phyloP scores from a whole-genome alignment of 805 yeast genomes.

The Ogataea pini region DNA sequence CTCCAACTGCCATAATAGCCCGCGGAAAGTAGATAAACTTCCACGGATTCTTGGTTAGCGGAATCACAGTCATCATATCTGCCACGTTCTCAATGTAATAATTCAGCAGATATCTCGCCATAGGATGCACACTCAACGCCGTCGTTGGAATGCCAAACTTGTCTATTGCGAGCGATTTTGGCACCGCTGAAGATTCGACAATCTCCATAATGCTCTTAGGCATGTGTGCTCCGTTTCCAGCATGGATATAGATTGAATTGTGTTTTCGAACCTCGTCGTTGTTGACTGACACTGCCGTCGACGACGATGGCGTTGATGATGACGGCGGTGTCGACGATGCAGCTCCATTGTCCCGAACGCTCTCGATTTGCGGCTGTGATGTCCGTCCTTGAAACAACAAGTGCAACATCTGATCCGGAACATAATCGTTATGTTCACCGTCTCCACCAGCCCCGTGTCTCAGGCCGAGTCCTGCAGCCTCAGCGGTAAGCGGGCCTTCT shows the following conservation, averaged over 20 bases:
- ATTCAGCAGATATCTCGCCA: constrained; percentile 69
- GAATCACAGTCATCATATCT: constrained; percentile 67
- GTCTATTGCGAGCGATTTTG: constrained; percentile 44
- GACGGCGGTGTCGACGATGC: neutral
- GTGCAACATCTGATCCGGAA: constrained; percentile 50
- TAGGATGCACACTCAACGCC: constrained; percentile 64
- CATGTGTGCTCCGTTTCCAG: constrained; percentile 43
- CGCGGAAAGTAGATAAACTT: constrained; percentile 82
- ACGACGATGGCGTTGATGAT: neutral
- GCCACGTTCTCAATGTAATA: constrained; percentile 77
- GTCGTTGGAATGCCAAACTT: constrained; percentile 54
- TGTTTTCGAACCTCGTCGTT: constrained; percentile 21
- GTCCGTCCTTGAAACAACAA: constrained; percentile 52
- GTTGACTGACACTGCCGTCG: neutral
- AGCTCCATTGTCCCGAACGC: neutral
- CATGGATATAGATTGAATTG: constrained; percentile 33
- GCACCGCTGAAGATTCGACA: constrained; percentile 42
- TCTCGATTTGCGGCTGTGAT: constrained; percentile 5
- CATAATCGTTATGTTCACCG: constrained; percentile 22
- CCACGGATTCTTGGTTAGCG: constrained; percentile 81
- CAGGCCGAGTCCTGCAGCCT: neutral
- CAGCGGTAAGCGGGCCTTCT: neutral
- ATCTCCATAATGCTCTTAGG: constrained; percentile 57
- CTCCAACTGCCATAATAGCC: constrained; percentile 81
- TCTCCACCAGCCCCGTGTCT: constrained; percentile 1